Conservation (phyloP, 441 rosid species). For the Euphorbia schlechtendalii region DNA sequence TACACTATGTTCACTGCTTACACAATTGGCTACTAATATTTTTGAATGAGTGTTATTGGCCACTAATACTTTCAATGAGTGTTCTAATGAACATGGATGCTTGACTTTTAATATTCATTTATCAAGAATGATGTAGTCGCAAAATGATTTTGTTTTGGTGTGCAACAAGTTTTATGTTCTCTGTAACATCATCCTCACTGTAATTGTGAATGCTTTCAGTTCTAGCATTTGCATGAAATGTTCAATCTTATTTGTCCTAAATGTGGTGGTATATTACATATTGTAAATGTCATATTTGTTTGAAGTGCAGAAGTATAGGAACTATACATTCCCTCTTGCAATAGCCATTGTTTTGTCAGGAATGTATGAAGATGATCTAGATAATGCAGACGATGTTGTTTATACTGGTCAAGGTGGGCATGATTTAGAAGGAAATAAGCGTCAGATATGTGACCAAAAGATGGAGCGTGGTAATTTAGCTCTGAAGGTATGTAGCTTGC, state of each 20-base stretch:
- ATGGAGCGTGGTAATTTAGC: slow-evolving; percentile 75
- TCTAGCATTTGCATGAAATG: not conserved
- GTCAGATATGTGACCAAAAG: slow-evolving; percentile 61
- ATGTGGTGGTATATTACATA: not conserved
- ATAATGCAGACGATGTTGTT: slow-evolving; percentile 71
- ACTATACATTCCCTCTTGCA: slow-evolving; percentile 53
- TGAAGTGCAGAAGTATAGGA: slow-evolving; percentile 34
- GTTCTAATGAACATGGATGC: not conserved
- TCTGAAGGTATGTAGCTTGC: slow-evolving; percentile 51
- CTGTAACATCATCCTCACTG: no score
- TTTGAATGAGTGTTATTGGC: no score
- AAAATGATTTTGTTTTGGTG: not conserved
- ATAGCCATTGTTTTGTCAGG: slow-evolving; percentile 75
- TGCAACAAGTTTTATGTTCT: no score
- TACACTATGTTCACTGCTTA: no score
- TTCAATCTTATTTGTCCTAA: not conserved
- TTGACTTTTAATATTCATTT: not conserved
- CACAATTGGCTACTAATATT: no score
- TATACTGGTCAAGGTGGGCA: slow-evolving; percentile 95
- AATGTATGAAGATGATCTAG: slow-evolving; percentile 85
- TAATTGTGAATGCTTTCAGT: not conserved
- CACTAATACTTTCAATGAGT: no score
- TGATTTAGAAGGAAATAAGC: slow-evolving; percentile 64
- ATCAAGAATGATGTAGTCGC: not conserved
- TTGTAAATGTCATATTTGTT: slow-evolving; percentile 3